Conservation (phyloP, 2,329 filamentous ascomycete genomes). For the Scedosporium apiospermum region DNA sequence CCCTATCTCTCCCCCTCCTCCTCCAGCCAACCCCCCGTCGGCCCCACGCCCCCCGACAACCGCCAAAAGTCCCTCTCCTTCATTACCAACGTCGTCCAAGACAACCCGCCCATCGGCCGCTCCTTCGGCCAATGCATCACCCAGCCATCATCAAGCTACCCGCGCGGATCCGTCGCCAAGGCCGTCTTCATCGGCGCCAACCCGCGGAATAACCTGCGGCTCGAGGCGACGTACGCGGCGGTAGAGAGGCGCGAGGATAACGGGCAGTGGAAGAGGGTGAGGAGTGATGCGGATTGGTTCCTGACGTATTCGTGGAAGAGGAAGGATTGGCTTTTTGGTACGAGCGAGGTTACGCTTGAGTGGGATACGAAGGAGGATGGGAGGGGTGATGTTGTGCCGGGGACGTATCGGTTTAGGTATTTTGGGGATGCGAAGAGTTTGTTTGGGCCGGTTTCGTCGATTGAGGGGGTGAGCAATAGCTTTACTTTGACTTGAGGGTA, state of each 20-base stretch:
- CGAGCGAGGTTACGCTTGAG: constrained; percentile 63
- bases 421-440: constrained; percentile 72
- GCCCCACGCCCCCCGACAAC: constrained; percentile 66
- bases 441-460: constrained; percentile 50
- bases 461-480: constrained; percentile 56
- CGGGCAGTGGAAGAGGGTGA: constrained; percentile 52
- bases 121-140: constrained; percentile 58
- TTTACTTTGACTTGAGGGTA: constrained; percentile 27
- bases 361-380: constrained; percentile 55
- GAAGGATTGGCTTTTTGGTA: constrained; percentile 58
- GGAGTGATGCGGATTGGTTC: constrained; percentile 75
- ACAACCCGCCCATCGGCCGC: constrained; percentile 54
- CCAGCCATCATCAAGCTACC: constrained; percentile 40
- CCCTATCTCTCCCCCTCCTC: constrained; percentile 50
- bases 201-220: constrained; percentile 73
- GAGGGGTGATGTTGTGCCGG: constrained; percentile 50
- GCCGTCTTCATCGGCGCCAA: constrained; percentile 78
- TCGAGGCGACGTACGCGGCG: constrained; percentile 67
- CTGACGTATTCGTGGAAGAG: constrained; percentile 72
- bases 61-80: constrained; percentile 65
- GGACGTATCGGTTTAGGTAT: constrained; percentile 72
- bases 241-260: constrained; percentile 44
- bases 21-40: constrained; percentile 27
- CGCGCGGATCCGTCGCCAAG: constrained; percentile 47
- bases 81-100: constrained; percentile 68